Evolutionary conservation across 495 filamentous ascomycete genomes (phyloP).

Genomic region (Baudoinia panamericana): DNA sequence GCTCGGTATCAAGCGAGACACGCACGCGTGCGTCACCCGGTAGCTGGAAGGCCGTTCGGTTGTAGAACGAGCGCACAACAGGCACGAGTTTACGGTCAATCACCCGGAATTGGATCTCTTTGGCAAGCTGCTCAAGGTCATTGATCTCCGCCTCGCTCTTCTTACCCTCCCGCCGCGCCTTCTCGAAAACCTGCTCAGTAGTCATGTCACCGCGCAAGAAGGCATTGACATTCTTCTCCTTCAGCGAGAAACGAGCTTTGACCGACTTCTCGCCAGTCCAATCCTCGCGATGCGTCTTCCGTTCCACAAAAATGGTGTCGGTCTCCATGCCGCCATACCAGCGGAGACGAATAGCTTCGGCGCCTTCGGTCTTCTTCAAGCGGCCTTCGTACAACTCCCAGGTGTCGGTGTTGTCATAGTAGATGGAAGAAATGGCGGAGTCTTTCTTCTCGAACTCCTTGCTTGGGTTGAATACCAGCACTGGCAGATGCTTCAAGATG

Average conservation of each 20-base stretch:
- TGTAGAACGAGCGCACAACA: constrained; percentile 88
- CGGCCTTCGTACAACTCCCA: constrained; percentile 91
- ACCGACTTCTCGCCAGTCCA: constrained; percentile 99
- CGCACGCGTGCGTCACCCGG: constrained; percentile 92
- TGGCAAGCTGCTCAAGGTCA: constrained; percentile 76
- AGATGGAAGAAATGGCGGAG: constrained; percentile 92
- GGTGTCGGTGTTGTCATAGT: constrained; percentile 86
- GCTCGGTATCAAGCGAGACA: constrained; percentile 91
- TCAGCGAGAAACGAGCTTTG: constrained; percentile 85
- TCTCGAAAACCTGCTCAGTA: constrained; percentile 77
- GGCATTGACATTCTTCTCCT: constrained; percentile 94
- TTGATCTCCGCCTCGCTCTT: constrained; percentile 81
- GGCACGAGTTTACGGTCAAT: constrained; percentile 72
- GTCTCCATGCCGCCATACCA: constrained; percentile 97
- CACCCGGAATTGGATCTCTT: constrained; percentile 85
- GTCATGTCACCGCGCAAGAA: constrained; percentile 71
- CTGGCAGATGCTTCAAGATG: constrained; percentile 92
- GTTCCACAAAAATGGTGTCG: constrained; percentile 91
- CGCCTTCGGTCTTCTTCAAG: constrained; percentile 93
- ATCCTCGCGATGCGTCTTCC: constrained; percentile 96
- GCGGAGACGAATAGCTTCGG: constrained; percentile 86
- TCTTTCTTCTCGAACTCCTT: constrained; percentile 90
- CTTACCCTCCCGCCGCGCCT: constrained; percentile 81
- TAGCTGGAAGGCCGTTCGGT: constrained; percentile 93
- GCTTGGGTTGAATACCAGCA: constrained; percentile 91